Evolutionary conservation across 148 eudicot genomes (phyloP), one percentile per base, ranked within the genome.

Genomic region (Linanthus parryae): DNA sequence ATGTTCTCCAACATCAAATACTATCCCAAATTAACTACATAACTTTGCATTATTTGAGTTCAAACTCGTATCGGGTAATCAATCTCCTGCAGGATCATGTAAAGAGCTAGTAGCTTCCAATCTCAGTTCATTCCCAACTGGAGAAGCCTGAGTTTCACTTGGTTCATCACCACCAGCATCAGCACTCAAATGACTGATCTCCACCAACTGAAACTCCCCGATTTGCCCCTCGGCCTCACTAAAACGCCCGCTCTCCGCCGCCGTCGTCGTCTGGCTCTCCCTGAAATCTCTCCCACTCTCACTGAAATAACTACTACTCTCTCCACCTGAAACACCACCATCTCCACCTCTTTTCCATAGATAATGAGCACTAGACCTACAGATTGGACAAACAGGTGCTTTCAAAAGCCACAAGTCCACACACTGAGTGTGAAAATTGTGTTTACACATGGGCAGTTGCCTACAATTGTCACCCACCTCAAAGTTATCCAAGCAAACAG

Each of bases 371-470:
- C 67, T 37, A 18, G 73, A 39, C 39, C 88, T 67, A 52, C 94
- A 84, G 31, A 84, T 34, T 0, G 94, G 94, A 48, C 94, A 84
- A 40, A 65, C 18, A 22, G 82, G 74, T 9, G 68, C 46, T 44
- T 62, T 72, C 42, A 50, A 27, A 13, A 84, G 79, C 88, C 88
- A 84, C 3, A 49, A 54, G 68, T 84, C 94, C 62, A 84, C 72
- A 50, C 94, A 84, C 13, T 64, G 52, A 28, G 66, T 77, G 58
- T 84, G 94, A 46, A 78, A 84, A 12, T 65, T 69, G 57, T 84
- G 94, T 25, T 54, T 61, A 40, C 94, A 84, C 37, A 29, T 45
- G 4, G 94, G 94, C 58, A 84, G 36, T 28, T 65, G 48, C 49
- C 87, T 64, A 53, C 94, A 84, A 44, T 50, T 70, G 22, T 84